Percentiles rank a stretch among this genome's conserved stretches.
Evolutionary conservation across 768 basidiomycete genomes (phyloP).

Genomic region (Tulasnella calospora): DNA sequence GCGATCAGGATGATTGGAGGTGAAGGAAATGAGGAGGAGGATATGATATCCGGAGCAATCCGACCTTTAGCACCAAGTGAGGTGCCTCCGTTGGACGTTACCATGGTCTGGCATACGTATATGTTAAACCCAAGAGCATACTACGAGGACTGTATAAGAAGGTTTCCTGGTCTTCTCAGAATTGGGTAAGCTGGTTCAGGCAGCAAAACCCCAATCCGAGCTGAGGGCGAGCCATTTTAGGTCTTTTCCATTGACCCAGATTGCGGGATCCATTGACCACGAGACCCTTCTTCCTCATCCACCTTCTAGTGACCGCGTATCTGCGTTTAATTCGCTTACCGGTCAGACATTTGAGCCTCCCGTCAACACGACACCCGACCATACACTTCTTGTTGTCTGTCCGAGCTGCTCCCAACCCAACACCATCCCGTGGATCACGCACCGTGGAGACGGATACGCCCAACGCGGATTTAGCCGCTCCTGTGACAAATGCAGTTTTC

Average conservation of each 20-base stretch:
- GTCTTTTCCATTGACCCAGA: conserved; percentile 22
- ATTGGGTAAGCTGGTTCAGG: background rate
- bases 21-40: background rate
- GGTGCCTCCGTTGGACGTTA: conserved; percentile 30
- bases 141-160: conserved; percentile 28
- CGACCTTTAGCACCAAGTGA: background rate
- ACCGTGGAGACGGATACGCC: conserved; percentile 25
- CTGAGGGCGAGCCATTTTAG: background rate
- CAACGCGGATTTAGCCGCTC: conserved; percentile 22
- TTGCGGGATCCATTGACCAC: conserved; percentile 21
- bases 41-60: background rate
- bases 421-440: conserved; percentile 27
- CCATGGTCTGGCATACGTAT: conserved; percentile 29
- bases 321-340: conserved; percentile 9
- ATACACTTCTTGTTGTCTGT: conserved; percentile 6
- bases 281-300: background rate
- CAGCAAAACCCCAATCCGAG: background rate
- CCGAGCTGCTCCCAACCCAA: background rate
- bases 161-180: background rate
- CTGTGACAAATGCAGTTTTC: background rate
- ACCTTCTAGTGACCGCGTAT: background rate
- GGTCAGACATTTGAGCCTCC: conserved; percentile 23
- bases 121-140: conserved; percentile 29
- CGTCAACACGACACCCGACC: background rate
- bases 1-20: background rate